phyloP scores from a whole-genome alignment of 805 yeast genomes.

The Wickerhamomyces rabaulensis region DNA sequence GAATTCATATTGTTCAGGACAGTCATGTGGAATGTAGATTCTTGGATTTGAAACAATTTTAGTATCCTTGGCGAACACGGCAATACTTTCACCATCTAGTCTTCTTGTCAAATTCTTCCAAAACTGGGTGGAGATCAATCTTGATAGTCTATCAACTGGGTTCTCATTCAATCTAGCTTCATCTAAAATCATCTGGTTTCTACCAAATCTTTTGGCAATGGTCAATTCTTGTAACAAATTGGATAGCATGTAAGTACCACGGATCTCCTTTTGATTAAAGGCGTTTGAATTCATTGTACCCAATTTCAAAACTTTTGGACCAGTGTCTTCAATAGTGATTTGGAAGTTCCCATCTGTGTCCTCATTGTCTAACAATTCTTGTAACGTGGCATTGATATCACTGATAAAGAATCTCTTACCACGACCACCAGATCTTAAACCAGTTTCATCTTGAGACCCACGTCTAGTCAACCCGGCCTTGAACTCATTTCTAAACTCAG shows the following conservation, averaged over 20 bases:
- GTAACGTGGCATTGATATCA: slow-evolving; percentile 69
- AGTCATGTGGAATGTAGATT: slow-evolving; percentile 67
- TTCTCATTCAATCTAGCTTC: slow-evolving; percentile 82
- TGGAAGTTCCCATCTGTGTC: slow-evolving; percentile 84
- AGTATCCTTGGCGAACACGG: slow-evolving; percentile 70
- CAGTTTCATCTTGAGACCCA: slow-evolving; percentile 49
- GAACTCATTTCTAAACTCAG: slow-evolving; percentile 18
- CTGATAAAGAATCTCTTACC: slow-evolving; percentile 54
- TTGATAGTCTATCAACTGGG: slow-evolving; percentile 71
- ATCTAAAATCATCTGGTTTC: slow-evolving; percentile 72
- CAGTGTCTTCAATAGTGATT: slow-evolving; percentile 79
- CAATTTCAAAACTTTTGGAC: slow-evolving; percentile 73
- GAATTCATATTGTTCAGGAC: slow-evolving; percentile 69
- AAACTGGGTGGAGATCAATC: slow-evolving; percentile 71
- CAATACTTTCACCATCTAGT: slow-evolving; percentile 56
- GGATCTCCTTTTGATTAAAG: slow-evolving; percentile 59
- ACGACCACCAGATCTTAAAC: slow-evolving; percentile 27
- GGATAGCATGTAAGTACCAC: slow-evolving; percentile 88
- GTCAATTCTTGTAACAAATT: slow-evolving; percentile 86
- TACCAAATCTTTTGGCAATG: slow-evolving; percentile 75
- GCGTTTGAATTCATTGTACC: slow-evolving; percentile 88
- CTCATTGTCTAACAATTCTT: slow-evolving; percentile 64
- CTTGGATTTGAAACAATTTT: slow-evolving; percentile 72
- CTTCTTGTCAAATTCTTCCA: slow-evolving; percentile 78
- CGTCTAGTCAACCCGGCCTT: slow-evolving; percentile 36